Evolutionary conservation across 306 rosid genomes (phyloP).

Genomic region (Quercus gilva): DNA sequence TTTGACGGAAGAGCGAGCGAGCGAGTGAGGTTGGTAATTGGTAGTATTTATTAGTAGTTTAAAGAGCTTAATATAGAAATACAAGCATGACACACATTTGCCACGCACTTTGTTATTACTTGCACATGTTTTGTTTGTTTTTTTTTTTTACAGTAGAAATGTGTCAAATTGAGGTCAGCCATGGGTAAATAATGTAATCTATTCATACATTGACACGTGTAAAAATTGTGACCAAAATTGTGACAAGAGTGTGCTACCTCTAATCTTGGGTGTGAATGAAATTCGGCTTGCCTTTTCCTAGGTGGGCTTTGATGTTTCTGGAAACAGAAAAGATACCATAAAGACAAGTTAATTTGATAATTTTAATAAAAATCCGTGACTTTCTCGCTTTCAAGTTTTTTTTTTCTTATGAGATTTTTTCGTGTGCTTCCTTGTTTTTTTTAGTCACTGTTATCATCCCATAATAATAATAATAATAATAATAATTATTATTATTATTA

Average conservation of each 20-base stretch:
- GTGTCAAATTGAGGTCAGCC: too few species aligned
- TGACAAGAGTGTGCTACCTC: too few species aligned
- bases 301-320: neutral
- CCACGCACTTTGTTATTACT: too few species aligned
- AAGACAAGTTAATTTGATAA: too few species aligned
- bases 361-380: neutral
- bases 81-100: too few species aligned
- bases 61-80: too few species aligned
- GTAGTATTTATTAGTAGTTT: neutral
- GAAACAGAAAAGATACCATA: neutral
- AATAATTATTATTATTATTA: too few species aligned
- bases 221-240: too few species aligned
- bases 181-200: too few species aligned
- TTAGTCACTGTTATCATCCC: neutral
- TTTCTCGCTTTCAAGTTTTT: neutral
- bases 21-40: neutral
- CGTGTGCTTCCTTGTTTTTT: neutral
- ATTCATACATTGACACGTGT: too few species aligned
- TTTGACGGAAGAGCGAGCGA: neutral
- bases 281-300: neutral
- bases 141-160: fast-evolving
- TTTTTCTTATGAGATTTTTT: neutral
- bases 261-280: neutral
- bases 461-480: too few species aligned
- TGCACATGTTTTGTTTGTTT: too few species aligned